Evolutionary conservation across 2,329 filamentous ascomycete genomes (phyloP), one percentile per base, ranked within the genome.

Genomic region (Talaromyces pinophilus): DNA sequence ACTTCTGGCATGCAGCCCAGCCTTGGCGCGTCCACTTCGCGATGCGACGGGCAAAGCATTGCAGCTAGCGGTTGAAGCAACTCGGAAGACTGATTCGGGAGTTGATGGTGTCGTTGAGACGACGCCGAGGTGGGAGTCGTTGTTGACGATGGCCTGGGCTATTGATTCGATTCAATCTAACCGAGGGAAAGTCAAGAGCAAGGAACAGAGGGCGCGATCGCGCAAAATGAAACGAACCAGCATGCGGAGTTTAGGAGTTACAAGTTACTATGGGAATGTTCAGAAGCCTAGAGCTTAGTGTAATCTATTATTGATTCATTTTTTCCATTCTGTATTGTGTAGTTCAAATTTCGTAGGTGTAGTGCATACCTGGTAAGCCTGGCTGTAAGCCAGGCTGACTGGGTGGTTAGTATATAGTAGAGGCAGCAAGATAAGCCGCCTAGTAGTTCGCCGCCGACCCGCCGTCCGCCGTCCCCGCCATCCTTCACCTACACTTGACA

Each of bases 1-100:
- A 77, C 80, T 83, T 70, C 80, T 83, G 72, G 80, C 80, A 71
- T 82, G 82, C 81, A 83, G 81, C 81, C 82, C 82, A 78, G 80
- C 81, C 79, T 80, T 82, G 80, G 82, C 82, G 82, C 82, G 81
- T 81, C 82, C 81, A 76, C 80, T 83, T 76, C 79, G 79, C 75
- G 81, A 81, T 82, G 82, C 82, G 81, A 82, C 82, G 79, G 81
- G 81, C 80, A 79, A 78, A 79, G 81, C 80, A 79, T 82, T 83
- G 82, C 82, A 82, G 80, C 80, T 79, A 75, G 79, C 79, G 75
- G 78, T 79, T 78, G 80, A 78, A 74, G 74, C 73, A 69, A 72
- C 77, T 73, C 74, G 68, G 73, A 68, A 74, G 74, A 73, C 70
- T 71, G 69, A 71, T 75, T 76, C 74, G 73, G 71, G 69, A 69